Percentiles rank a stretch among this genome's conserved stretches.
phyloP scores from a whole-genome alignment of 805 yeast species.

The Saccharomycopsis fodiens region DNA sequence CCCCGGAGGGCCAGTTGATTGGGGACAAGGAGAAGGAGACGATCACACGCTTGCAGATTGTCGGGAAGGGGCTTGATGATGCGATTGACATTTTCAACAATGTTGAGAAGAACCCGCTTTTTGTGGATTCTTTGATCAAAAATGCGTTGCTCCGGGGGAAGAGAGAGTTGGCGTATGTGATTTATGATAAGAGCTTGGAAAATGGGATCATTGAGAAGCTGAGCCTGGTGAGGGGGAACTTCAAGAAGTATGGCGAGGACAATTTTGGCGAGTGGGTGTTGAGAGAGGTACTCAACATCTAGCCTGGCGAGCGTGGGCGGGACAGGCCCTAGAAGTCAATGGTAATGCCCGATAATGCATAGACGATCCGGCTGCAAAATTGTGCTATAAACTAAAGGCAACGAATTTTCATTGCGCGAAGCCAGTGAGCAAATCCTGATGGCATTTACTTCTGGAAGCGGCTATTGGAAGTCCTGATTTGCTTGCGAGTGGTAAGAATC shows the following conservation, averaged over 20 bases:
- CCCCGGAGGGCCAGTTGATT: neutral
- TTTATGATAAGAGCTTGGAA: conserved; percentile 15
- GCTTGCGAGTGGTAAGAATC: no score
- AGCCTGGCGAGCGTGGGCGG: no score
- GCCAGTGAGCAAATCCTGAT: no score
- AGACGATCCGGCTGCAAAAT: no score
- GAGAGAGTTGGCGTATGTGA: conserved; percentile 17
- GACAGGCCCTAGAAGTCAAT: no score
- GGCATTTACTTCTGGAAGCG: no score
- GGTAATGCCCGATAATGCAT: no score
- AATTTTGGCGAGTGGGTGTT: neutral
- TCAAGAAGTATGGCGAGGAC: conserved; percentile 11
- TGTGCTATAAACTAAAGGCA: no score
- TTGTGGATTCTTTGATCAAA: conserved; percentile 16
- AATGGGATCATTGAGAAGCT: neutral
- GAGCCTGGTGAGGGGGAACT: conserved; percentile 8
- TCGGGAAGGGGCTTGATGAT: neutral
- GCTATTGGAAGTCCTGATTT: no score
- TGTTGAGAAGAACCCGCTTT: neutral
- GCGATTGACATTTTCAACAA: neutral
- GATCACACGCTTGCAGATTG: neutral
- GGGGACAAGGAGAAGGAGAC: neutral
- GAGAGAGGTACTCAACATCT: no score
- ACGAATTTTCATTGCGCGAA: no score
- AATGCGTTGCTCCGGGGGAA: conserved; percentile 7